Percentiles rank a stretch among this genome's conserved stretches.
These are phyloP conservation scores for Penicillium sp. DNA, from an alignment of 2,329 filamentous ascomycete species.

Conservation along the genomic window DNA sequence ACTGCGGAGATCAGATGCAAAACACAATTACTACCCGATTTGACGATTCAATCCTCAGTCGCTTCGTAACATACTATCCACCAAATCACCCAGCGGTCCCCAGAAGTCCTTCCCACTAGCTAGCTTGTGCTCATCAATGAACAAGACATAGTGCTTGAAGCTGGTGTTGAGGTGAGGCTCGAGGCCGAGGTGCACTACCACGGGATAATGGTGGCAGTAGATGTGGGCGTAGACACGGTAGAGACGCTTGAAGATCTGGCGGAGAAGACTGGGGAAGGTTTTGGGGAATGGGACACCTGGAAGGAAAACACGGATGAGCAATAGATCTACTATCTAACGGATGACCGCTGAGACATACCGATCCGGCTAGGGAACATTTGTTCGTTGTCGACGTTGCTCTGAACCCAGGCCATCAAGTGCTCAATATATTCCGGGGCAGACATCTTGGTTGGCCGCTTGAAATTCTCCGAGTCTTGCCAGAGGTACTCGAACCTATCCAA, in stretches of 20 bases:
- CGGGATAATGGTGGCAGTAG: slow-evolving; percentile 99
- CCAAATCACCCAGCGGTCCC: slow-evolving; percentile 90
- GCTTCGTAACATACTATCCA: slow-evolving; percentile 95
- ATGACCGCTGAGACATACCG: slow-evolving; percentile 50
- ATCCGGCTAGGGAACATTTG: slow-evolving; percentile 91
- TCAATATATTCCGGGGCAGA: slow-evolving; percentile 96
- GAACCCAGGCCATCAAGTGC: slow-evolving; percentile 95
- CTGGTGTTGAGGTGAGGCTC: slow-evolving; percentile 98
- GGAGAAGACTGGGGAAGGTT: slow-evolving; percentile 80
- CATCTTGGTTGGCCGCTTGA: slow-evolving; percentile 97
- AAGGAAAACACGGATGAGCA: slow-evolving; percentile 17
- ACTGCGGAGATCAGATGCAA: slow-evolving; percentile 9
- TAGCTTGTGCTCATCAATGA: slow-evolving; percentile 93
- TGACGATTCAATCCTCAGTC: slow-evolving; percentile 57
- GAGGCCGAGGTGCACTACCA: slow-evolving; percentile 89
- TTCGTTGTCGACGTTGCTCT: slow-evolving; percentile 93
- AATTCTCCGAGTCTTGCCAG: slow-evolving; percentile 95
- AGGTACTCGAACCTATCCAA: slow-evolving; percentile 84
- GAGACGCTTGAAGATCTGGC: slow-evolving; percentile 97
- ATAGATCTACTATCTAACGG: background rate
- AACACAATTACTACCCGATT: slow-evolving; percentile 4
- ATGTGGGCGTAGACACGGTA: slow-evolving; percentile 99
- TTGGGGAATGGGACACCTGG: slow-evolving; percentile 90
- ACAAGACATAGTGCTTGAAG: slow-evolving; percentile 99
- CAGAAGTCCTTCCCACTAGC: slow-evolving; percentile 96